Evolutionary conservation across 768 basidiomycete species (phyloP).

Genomic region (Gautieria morchelliformis): DNA sequence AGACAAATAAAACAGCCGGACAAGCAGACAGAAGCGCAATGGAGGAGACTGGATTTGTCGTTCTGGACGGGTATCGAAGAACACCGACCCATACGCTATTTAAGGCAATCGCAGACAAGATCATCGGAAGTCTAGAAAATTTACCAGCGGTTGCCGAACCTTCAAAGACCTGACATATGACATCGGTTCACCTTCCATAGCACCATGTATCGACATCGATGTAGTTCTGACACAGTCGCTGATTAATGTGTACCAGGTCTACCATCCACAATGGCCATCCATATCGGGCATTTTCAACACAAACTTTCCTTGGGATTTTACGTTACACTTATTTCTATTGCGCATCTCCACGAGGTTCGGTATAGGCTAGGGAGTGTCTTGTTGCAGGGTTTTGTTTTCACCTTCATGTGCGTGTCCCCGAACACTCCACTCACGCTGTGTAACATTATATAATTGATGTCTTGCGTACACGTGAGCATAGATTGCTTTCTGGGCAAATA

Average conservation of each 20-base stretch:
- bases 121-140: conserved; percentile 24
- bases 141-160: neutral
- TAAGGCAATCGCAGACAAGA: conserved; percentile 39
- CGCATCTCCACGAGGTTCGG: too few relatives aligned
- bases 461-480: too few relatives aligned
- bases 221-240: conserved; percentile 32
- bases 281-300: neutral
- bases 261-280: conserved; percentile 5
- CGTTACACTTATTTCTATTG: too few relatives aligned
- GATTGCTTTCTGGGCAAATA: too few relatives aligned
- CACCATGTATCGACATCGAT: conserved; percentile 18
- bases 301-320: too few relatives aligned
- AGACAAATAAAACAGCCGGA: conserved; percentile 10
- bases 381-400: too few relatives aligned
- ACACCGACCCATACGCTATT: conserved; percentile 70
- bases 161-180: neutral
- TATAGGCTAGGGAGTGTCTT: too few relatives aligned
- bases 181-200: neutral
- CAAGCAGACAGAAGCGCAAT: conserved; percentile 7
- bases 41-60: conserved; percentile 29
- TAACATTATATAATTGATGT: too few relatives aligned
- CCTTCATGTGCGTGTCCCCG: too few relatives aligned
- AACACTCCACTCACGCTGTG: too few relatives aligned
- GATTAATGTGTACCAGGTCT: conserved; percentile 31
- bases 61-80: conserved; percentile 51